Base-by-base conservation (phyloP, 2,329 filamentous ascomycete species). In the Trichoderma hamatum region DNA sequence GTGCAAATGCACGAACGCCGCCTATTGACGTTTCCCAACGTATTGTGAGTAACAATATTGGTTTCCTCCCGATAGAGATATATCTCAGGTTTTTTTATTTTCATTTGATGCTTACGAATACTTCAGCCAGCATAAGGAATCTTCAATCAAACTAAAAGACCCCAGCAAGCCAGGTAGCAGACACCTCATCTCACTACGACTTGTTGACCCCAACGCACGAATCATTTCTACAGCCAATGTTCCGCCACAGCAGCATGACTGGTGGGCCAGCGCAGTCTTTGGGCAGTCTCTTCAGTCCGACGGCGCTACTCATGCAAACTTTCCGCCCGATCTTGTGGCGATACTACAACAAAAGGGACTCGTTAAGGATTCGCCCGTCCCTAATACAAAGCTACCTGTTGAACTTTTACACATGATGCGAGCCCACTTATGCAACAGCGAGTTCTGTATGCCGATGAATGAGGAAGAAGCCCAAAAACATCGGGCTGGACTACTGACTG, bases 181-280 rank as follows among this genome's bases (percentile, higher is more conserved):
- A 0, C 82, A 84, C 58, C 83, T 88, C 58, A 78, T 88, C 1
- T 83, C 83, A 0, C 75, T 88, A 3, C 88, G 83, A 74, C 80
- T 88, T 0, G 46, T 65, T n/a, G 49, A 55, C 49, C 62, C 46
- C 9, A 14, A n/a, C 14, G 19, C 30, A 14, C 62, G 62, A 10
- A 54, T 54, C 49, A 65, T 65, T n/a, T 54, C 30, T 10, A 55
- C 51, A 6, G 62, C 51, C 13, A 65, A 54, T 4, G 62, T 65
- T 21, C 62, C 51, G 16, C 58, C 58, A 49, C 39, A 51, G 7
- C 60, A 26, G 26, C 26, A 34, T 5, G 43, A 52, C 60, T 63
- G 60, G 39, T 52, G 43, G 43, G 16, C n/a, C 3, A 19, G 3
- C 43, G 43, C 43, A 46, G 83, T 89, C 51, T 21, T 21, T 3